Evolutionary conservation across 2,329 filamentous ascomycete species (phyloP), one percentile per base, ranked within the genome.

Genomic region (Pseudogymnoascus sp.): DNA sequence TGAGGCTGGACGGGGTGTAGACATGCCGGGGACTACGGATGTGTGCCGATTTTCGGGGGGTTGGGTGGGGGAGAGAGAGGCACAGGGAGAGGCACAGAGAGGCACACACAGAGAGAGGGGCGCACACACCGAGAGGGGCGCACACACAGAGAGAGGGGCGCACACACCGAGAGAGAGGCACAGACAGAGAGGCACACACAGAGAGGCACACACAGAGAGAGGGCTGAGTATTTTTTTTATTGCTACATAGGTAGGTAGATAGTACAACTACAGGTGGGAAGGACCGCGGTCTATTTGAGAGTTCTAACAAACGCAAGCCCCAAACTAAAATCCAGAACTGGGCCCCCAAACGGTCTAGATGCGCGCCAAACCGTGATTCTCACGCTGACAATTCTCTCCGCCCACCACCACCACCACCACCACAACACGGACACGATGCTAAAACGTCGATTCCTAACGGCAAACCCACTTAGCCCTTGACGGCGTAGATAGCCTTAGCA

Each of bases 401-500:
- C 17, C 58, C 41, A 12, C 59, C 39, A 21, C 21, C 13, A 12
- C 59, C 39, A 21, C 21, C 13, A 35, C 13, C 41, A 21, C 36
- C 17, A 39, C 33, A 4, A 10, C 25, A 25, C 2, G 17, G n/a
- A 15, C 44, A 51, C 21, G 10, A 27, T 38, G 13, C 21, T 29
- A 17, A 42, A 4, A 36, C 17, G 4, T 21, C 42, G 21, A 29
- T 48, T 48, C 21, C 42, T 7, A n/a, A 17, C 4, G 21, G 21
- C 60, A 5, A 48, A 21, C 10, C 42, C 42, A 25, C 12, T 64
- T 81, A 86, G 73, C 88, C 87, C 77, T 88, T 92, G 74, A 94
- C 84, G 79, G 91, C 90, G 82, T 85, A 91, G 77, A 94, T 93
- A 73, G 88, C 83, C 81, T 93, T 87, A 64, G 90, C 90, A 65